A percentile compares a stretch with the other conserved stretches of the same genome.
Conservation (phyloP, 1,284 basidiomycete genomes). For the Amylostereum areolatum region DNA sequence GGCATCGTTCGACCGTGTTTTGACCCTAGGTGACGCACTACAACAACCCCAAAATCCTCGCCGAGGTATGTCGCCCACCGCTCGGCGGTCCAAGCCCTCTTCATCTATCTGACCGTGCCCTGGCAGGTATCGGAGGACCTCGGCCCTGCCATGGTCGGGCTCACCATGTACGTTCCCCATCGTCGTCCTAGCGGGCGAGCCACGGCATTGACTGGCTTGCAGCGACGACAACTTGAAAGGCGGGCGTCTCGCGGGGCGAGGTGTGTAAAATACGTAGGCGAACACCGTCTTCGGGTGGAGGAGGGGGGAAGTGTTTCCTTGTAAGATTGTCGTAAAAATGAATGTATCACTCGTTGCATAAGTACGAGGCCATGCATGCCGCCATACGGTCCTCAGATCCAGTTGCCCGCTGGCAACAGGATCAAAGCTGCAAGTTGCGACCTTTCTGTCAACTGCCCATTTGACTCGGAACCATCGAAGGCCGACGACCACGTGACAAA, state of each 20-base stretch:
- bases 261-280: conserved; percentile 31
- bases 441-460: too few species aligned
- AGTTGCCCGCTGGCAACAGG: too few species aligned
- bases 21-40: conserved; percentile 78
- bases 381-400: too few species aligned
- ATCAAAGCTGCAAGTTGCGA: too few species aligned
- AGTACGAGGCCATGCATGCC: too few species aligned
- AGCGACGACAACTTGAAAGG: conserved; percentile 64
- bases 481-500: too few species aligned
- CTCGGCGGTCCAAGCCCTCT: conserved; percentile 1
- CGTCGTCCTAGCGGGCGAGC: conserved; percentile 1
- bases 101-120: conserved; percentile 5
- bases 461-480: too few species aligned
- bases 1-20: conserved; percentile 8
- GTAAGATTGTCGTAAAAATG: too few species aligned
- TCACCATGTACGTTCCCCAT: conserved; percentile 65
- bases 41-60: conserved; percentile 85
- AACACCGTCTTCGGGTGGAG: neutral
- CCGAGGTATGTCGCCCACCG: conserved; percentile 45
- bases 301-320: neutral
- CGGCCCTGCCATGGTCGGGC: conserved; percentile 89
- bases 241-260: conserved; percentile 45
- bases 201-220: neutral
- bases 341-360: too few species aligned
- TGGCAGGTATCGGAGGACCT: conserved; percentile 79